Evolutionary conservation across 2,329 filamentous ascomycete genomes (phyloP), one percentile per base, ranked within the genome.

Genomic region (Alternaria arbusti): DNA sequence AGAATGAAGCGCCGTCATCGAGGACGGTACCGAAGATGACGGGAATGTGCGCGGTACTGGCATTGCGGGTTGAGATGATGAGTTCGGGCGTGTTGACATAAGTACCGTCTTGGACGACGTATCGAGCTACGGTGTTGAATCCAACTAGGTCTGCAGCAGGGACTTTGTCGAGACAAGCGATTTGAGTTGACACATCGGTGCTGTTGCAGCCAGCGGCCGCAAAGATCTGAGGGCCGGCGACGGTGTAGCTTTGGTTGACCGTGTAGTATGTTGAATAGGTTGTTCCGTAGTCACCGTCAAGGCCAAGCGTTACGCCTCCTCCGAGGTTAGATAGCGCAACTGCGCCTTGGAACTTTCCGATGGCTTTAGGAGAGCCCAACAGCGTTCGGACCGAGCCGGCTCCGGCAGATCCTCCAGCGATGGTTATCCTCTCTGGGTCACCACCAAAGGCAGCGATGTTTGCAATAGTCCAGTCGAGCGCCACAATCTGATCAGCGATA

Each of bases 201-300:
- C 81, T 72, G 15, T 84, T 84, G 77, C 88, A 89, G 62, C 86
- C 85, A 3, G 84, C 82, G 6, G 81, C 82, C 4, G 74, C 67
- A 60, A 89, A 83, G 54, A 90, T 84, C 2, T 82, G 79, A n/a
- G 82, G 80, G 0, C 84, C 87, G 1, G 81, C 84, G 0, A 82
- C 79, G 2, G 80, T 71, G 70, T 86, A 84, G 22, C 85, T 84
- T 61, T 88, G 77, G 4, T 82, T 75, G 61, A 89, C 84, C 4
- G 86, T 88, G 68, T 85, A 85, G 77, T 89, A 90, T 23, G 83
- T 82, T 11, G 85, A 87, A 73, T 88, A 90, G 0, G 85, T 84
- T 1, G 84, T 86, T 11, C 86, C 87, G 61, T 88, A 88, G 70
- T 86, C 82, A n/a, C 86, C 84, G 2, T 77, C 81, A 3, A 86